A percentile compares a stretch with the other conserved stretches of the same genome.
Conservation (phyloP, 2,329 filamentous ascomycete genomes). For the Cercospora sp. region DNA sequence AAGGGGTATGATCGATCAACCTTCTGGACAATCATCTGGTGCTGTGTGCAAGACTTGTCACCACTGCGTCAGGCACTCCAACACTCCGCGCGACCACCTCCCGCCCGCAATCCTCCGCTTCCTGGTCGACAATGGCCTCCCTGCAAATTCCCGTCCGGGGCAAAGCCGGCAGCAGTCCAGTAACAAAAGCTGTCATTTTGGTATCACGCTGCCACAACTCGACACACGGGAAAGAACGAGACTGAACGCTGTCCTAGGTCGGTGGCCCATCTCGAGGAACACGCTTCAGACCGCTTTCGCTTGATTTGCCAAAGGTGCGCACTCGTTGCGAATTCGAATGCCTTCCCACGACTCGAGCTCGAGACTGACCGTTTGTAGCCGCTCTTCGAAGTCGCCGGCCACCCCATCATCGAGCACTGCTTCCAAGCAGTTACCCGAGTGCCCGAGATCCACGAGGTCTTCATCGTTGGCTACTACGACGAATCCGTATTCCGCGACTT, state of each 20-base stretch:
- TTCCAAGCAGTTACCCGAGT: slow-evolving; percentile 88
- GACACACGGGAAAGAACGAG: background rate
- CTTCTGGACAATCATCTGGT: slow-evolving; percentile 2
- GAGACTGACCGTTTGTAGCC: slow-evolving; percentile 57
- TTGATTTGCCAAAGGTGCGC: slow-evolving; percentile 88
- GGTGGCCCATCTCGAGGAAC: slow-evolving; percentile 94
- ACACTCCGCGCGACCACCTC: background rate
- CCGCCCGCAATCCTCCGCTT: background rate
- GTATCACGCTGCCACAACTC: slow-evolving; percentile 52
- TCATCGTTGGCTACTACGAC: slow-evolving; percentile 98
- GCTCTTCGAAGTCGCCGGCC: slow-evolving; percentile 95
- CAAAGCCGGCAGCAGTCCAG: slow-evolving; percentile 48
- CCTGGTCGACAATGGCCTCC: slow-evolving; percentile 26
- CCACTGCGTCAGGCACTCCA: background rate
- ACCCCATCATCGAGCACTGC: slow-evolving; percentile 98
- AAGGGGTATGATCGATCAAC: background rate
- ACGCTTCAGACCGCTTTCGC: slow-evolving; percentile 87
- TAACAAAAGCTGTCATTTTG: slow-evolving; percentile 93
- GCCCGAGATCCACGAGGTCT: slow-evolving; percentile 89
- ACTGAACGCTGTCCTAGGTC: slow-evolving; percentile 58
- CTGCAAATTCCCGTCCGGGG: slow-evolving; percentile 37
- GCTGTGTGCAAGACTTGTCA: background rate
- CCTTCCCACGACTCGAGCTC: background rate
- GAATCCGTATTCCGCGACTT: slow-evolving; percentile 96
- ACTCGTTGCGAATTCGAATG: background rate